These are phyloP conservation scores for Thraustotheca clavata DNA, from an alignment of 352 stramenopile species.

Conservation along the genomic window DNA sequence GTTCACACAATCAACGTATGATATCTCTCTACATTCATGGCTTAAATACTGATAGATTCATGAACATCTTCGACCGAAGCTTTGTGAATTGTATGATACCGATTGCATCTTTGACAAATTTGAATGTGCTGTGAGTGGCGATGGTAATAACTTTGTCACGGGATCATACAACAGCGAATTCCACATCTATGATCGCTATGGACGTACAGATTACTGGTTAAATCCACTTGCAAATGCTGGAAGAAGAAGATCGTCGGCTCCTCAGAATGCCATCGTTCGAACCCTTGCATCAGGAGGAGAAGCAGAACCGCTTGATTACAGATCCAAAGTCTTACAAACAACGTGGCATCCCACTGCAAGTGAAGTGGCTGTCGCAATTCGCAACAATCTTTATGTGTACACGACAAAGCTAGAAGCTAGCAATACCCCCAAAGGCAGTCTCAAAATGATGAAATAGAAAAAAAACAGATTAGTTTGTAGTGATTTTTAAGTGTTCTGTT, in stretches of 20 bases:
- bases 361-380: slow-evolving; percentile 71
- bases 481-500: background rate
- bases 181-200: slow-evolving; percentile 86
- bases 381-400: slow-evolving; percentile 83
- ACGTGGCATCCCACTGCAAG: slow-evolving; percentile 76
- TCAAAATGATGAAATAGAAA: background rate
- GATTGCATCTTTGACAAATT: slow-evolving; percentile 98
- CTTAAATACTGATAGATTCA: slow-evolving; percentile 55
- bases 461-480: background rate
- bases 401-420: slow-evolving; percentile 13
- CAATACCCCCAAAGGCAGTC: background rate
- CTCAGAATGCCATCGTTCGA: slow-evolving; percentile 12
- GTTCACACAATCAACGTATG: slow-evolving; percentile 89
- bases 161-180: slow-evolving; percentile 94
- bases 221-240: slow-evolving; percentile 36
- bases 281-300: slow-evolving; percentile 27
- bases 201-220: slow-evolving; percentile 62
- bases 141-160: slow-evolving; percentile 90
- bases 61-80: slow-evolving; percentile 81
- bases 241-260: slow-evolving; percentile 34
- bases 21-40: background rate
- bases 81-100: slow-evolving; percentile 92
- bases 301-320: slow-evolving; percentile 61
- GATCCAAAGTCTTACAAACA: slow-evolving; percentile 78
- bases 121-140: slow-evolving; percentile 84